These are phyloP conservation scores for Pichia insulana DNA, from an alignment of 805 yeast species.

Conservation along the genomic window DNA sequence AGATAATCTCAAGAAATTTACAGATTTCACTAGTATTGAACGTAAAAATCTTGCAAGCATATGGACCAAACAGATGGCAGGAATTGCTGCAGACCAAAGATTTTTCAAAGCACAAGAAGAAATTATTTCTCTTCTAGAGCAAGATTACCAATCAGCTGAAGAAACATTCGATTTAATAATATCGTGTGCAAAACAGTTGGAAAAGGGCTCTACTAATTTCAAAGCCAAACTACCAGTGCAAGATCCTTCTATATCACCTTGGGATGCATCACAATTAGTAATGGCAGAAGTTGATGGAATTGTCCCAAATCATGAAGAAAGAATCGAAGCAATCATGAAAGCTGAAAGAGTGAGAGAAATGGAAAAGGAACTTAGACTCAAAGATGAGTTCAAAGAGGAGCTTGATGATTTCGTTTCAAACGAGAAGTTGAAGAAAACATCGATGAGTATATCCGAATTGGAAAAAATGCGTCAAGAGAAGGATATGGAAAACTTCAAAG, in stretches of 20 bases:
- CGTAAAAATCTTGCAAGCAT: slow-evolving; percentile 81
- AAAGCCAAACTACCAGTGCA: slow-evolving; percentile 31
- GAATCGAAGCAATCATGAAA: slow-evolving; percentile 81
- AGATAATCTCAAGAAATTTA: slow-evolving; percentile 41
- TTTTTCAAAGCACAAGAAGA: slow-evolving; percentile 86
- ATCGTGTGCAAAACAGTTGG: slow-evolving; percentile 71
- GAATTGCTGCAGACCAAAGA: slow-evolving; percentile 90
- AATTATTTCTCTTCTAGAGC: slow-evolving; percentile 65
- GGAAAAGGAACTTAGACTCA: slow-evolving; percentile 49
- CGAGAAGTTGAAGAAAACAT: slow-evolving; percentile 55
- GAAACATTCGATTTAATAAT: slow-evolving; percentile 80
- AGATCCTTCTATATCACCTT: slow-evolving; percentile 53
- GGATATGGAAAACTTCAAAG: slow-evolving; percentile 63
- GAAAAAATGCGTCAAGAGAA: slow-evolving; percentile 61
- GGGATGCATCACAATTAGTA: slow-evolving; percentile 64
- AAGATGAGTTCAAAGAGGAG: slow-evolving; percentile 74
- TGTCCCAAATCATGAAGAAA: slow-evolving; percentile 72
- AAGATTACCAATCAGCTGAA: slow-evolving; percentile 69
- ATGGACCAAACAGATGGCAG: slow-evolving; percentile 87
- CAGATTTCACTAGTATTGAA: slow-evolving; percentile 56
- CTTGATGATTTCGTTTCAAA: slow-evolving; percentile 78
- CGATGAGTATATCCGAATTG: slow-evolving; percentile 85
- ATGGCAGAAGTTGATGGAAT: slow-evolving; percentile 70
- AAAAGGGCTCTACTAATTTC: slow-evolving; percentile 40
- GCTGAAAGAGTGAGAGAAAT: slow-evolving; percentile 76